These are phyloP conservation scores for Colletotrichum filicis DNA, from an alignment of 2,329 filamentous ascomycete species.

Conservation along the genomic window DNA sequence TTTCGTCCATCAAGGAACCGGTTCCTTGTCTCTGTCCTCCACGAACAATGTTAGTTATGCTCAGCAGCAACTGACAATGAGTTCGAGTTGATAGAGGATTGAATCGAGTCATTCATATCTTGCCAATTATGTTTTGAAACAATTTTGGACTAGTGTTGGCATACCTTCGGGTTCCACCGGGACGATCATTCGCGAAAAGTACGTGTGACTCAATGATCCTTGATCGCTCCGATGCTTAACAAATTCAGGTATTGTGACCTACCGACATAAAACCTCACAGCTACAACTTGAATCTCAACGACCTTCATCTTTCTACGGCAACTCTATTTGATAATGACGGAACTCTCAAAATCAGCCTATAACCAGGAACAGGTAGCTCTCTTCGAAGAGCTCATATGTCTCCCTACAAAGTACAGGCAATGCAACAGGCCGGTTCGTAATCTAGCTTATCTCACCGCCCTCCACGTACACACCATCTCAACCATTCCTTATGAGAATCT, in stretches of 20 bases:
- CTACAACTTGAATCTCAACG: neutral
- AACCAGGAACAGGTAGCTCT: neutral
- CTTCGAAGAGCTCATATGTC: neutral
- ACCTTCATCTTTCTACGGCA: neutral
- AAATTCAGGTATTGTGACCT: neutral
- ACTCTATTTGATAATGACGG: neutral
- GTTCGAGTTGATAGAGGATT: too few species aligned
- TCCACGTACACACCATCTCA: constrained; percentile 59
- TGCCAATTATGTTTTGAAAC: too few species aligned
- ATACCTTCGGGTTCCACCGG: neutral
- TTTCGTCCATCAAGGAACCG: too few species aligned
- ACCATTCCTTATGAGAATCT: constrained; percentile 68
- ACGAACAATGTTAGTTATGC: too few species aligned
- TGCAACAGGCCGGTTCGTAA: constrained; percentile 41
- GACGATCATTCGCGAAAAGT: neutral
- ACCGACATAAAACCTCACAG: neutral
- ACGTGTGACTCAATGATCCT: neutral
- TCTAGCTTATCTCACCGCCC: constrained; percentile 43
- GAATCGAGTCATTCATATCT: too few species aligned
- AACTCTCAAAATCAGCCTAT: neutral
- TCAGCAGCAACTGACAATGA: too few species aligned
- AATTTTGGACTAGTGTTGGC: neutral
- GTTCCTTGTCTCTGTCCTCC: too few species aligned
- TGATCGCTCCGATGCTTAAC: neutral
- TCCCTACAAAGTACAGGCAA: constrained; percentile 42